Conservation (phyloP, 768 basidiomycete species). For the Tulasnella sp. region DNA sequence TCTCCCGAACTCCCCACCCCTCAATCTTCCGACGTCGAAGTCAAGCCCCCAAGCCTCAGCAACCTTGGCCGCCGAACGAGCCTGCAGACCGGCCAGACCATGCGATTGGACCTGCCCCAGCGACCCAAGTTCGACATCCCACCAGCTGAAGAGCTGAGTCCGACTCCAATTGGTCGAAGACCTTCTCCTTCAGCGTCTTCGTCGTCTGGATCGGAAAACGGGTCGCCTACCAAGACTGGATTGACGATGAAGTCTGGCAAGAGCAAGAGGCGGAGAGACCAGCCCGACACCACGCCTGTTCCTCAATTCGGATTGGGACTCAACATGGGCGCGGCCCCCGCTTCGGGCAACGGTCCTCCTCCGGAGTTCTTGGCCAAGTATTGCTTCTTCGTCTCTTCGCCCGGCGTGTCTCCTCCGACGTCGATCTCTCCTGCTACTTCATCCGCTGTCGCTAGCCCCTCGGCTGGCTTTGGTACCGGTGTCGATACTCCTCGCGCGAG, state of each 20-base stretch:
- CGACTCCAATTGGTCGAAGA: not conserved
- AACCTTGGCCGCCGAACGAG: slow-evolving; percentile 17
- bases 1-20: not conserved
- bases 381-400: slow-evolving; percentile 35
- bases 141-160: slow-evolving; percentile 4
- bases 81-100: slow-evolving; percentile 15
- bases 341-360: slow-evolving; percentile 30
- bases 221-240: not conserved
- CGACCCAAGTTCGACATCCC: slow-evolving; percentile 14
- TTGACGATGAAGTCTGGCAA: slow-evolving; percentile 11
- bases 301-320: slow-evolving; percentile 16
- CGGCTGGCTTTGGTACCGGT: slow-evolving; percentile 1
- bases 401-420: slow-evolving; percentile 12
- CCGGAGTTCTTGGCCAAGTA: slow-evolving; percentile 36
- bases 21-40: slow-evolving; percentile 1
- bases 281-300: not conserved
- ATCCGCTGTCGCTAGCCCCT: not conserved
- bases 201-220: slow-evolving; percentile 12
- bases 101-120: slow-evolving; percentile 26
- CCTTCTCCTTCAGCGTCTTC: not conserved
- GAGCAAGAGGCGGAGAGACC: not conserved
- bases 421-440: not conserved
- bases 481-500: slow-evolving; percentile 30
- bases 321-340: slow-evolving; percentile 11
- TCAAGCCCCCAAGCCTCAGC: slow-evolving; percentile 13